phyloP scores from a whole-genome alignment of 2,329 filamentous ascomycete genomes.

The Lachnellula occidentalis region DNA sequence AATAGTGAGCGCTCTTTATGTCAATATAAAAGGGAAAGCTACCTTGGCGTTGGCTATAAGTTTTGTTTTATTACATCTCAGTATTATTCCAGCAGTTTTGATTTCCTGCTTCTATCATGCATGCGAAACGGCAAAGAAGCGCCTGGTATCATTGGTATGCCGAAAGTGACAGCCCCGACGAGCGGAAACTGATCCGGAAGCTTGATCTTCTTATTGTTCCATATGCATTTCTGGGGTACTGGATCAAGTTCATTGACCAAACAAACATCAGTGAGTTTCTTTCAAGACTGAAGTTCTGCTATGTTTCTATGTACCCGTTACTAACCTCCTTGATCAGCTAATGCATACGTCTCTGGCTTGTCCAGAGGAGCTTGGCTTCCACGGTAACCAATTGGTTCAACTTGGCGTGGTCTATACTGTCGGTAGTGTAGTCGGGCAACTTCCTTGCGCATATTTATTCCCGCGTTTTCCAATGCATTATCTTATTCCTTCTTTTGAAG shows the following conservation, averaged over 20 bases:
- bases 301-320: not conserved
- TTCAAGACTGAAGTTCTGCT: not conserved
- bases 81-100: no score
- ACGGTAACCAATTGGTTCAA: slow-evolving; percentile 44
- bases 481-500: slow-evolving; percentile 22
- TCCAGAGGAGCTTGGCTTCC: slow-evolving; percentile 40
- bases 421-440: slow-evolving; percentile 23
- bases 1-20: no score
- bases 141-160: slow-evolving; percentile 41
- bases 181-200: slow-evolving; percentile 48
- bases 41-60: no score
- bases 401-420: slow-evolving; percentile 23
- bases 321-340: slow-evolving; percentile 21
- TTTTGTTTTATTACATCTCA: no score
- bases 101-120: not conserved
- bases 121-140: slow-evolving; percentile 16
- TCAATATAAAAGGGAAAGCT: no score
- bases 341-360: slow-evolving; percentile 29
- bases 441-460: slow-evolving; percentile 26
- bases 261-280: slow-evolving; percentile 16
- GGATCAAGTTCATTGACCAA: slow-evolving; percentile 34
- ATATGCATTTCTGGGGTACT: slow-evolving; percentile 50
- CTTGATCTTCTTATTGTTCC: slow-evolving; percentile 51
- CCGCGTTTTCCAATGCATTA: slow-evolving; percentile 27
- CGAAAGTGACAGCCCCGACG: slow-evolving; percentile 43